Evolutionary conservation across 352 stramenopile genomes (phyloP), one percentile per base, ranked within the genome.

Genomic region (Pythium scleroteichum): DNA sequence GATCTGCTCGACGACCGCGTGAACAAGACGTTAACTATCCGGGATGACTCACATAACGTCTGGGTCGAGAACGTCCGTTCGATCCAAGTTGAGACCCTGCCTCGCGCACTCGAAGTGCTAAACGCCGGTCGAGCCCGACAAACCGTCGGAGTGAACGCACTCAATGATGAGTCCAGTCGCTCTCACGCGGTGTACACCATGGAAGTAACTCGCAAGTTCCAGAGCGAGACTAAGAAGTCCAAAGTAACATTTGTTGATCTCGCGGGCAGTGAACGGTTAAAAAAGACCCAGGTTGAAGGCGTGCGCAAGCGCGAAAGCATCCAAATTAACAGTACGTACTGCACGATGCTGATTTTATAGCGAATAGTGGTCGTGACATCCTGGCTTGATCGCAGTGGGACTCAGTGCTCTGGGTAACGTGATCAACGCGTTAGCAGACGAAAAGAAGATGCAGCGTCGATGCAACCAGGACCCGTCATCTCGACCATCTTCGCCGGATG

Each of bases 1-100:
- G 93, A 98, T 65, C 62, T 98, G 27, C 71, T 98, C 0, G 68
- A 90, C 41, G 68, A 79, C 12, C 56, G 63, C 3, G 27, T 49
- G 2, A 41, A 66, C 20, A 73, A 71, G 29, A 59, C 52, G 8
- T 56, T 80, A n/a, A 29, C 39, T 14, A 80, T 76, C 39, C 59
- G 72, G 9, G 73, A 82, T 54, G 73, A 81, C 23, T 35, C 59
- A 3, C 62, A 81, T 58, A 76, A 64, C 9, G 76, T 79, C 0
- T 75, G 64, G 55, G 63, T 80, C 20, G 73, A 83, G 32, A 78
- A 82, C 23, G 54, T 84, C 35, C 72, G 70, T 22, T 64, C 76
- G 17, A 32, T 82, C 0, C 53, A 76, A 22, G 67, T 81, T 6
- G 66, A 77, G 16, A 73, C 57, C 5, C 62, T 78, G 0, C 23